Evolutionary conservation across 2,329 filamentous ascomycete genomes (phyloP), one percentile per base, ranked within the genome.

Genomic region (Rhytidhysteron rufulum): DNA sequence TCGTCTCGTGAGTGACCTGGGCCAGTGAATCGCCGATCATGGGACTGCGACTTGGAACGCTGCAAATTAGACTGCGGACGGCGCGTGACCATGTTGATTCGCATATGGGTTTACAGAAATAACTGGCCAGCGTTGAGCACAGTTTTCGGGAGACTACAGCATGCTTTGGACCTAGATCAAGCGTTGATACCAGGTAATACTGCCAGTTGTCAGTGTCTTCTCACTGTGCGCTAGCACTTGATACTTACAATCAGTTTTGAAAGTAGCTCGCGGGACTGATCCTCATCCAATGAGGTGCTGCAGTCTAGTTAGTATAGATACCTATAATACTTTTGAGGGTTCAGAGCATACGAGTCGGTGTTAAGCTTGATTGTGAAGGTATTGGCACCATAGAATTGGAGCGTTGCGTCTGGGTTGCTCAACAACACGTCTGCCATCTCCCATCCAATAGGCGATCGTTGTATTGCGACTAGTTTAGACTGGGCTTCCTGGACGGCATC

Each of bases 301-400:
- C n/a, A n/a, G n/a, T n/a, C n/a, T n/a, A n/a, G n/a, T n/a, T n/a
- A n/a, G n/a, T n/a, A n/a, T n/a, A n/a, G n/a, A n/a, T n/a, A n/a
- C n/a, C n/a, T n/a, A n/a, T n/a, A n/a, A n/a, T n/a, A n/a, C n/a
- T n/a, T n/a, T n/a, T n/a, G n/a, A n/a, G n/a, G n/a, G n/a, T n/a
- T n/a, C n/a, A n/a, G n/a, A n/a, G 20, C n/a, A 55, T 72, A 86
- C 85, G 83, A 88, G 59, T 93, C 88, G n/a, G 83, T 85, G 61
- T 97, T 96, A 43, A 97, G 79, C 68, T 97, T 98, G 54, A 97
- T 82, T 37, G 88, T 94, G 50, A 96, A 85, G 0, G 91, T 97
- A 43, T 96, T 75, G 21, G 90, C 91, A 11, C 88, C 93, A 60
- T 95, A 95, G 67, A 97, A 97, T 49, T 86, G 85, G 51, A 93